These are phyloP conservation scores for Hypoxylon fuscum DNA, from an alignment of 495 filamentous ascomycete genomes.

Conservation along the genomic window DNA sequence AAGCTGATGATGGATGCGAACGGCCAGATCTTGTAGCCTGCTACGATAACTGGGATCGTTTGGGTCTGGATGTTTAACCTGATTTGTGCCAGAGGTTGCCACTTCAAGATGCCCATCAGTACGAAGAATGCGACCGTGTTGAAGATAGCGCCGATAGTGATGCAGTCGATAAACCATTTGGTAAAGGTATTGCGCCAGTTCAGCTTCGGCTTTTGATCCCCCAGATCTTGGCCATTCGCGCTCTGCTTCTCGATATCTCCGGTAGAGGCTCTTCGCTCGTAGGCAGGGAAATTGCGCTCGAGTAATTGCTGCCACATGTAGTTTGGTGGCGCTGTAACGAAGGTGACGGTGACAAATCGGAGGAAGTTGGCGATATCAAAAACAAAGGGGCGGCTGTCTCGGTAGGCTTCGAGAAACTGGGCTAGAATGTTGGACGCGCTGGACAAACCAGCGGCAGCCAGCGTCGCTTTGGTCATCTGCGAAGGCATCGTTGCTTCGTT, in stretches of 20 bases:
- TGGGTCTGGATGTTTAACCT: constrained; percentile 37
- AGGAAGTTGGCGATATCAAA: constrained; percentile 43
- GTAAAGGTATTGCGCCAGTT: constrained; percentile 43
- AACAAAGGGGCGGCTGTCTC: constrained; percentile 37
- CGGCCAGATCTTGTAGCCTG: constrained; percentile 49
- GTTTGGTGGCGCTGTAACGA: constrained; percentile 44
- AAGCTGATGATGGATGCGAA: constrained; percentile 49
- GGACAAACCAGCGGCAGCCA: constrained; percentile 42
- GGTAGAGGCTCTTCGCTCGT: constrained; percentile 28
- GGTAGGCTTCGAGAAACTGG: constrained; percentile 45
- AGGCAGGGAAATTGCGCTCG: constrained; percentile 45
- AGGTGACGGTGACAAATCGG: constrained; percentile 43
- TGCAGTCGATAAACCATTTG: constrained; percentile 50
- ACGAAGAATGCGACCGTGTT: constrained; percentile 48
- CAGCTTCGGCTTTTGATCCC: constrained; percentile 34
- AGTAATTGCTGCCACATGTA: constrained; percentile 47
- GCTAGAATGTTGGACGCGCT: constrained; percentile 45
- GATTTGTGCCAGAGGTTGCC: constrained; percentile 33
- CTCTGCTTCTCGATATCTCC: constrained; percentile 41
- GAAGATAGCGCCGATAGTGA: constrained; percentile 45
- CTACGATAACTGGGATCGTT: constrained; percentile 45
- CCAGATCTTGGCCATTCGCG: constrained; percentile 15
- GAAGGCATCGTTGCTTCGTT: constrained; percentile 38
- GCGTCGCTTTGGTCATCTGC: constrained; percentile 43
- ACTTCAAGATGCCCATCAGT: constrained; percentile 45